phyloP scores from a whole-genome alignment of 208 protist genomes.

The Leishmania gerbilli region DNA sequence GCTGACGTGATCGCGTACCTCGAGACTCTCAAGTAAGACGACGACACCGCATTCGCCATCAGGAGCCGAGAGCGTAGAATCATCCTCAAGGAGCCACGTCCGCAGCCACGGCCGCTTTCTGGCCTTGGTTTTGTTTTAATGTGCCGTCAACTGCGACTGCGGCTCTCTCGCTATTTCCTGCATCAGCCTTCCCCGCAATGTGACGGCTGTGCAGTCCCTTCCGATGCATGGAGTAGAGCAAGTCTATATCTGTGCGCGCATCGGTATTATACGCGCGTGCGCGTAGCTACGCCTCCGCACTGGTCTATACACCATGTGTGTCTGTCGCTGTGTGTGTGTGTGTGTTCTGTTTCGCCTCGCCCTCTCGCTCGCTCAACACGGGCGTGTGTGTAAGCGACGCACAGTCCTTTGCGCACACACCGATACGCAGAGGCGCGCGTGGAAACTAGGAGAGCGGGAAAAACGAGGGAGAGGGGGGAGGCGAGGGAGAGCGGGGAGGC shows the following conservation, averaged over 20 bases:
- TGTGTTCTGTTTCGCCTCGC: neutral
- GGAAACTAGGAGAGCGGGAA: neutral
- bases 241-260: neutral
- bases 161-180: neutral
- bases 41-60: neutral
- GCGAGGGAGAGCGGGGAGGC: neutral
- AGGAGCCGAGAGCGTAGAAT: neutral
- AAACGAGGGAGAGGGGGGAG: neutral
- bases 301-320: neutral
- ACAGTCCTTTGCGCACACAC: neutral
- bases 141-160: neutral
- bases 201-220: neutral
- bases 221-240: neutral
- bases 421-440: neutral
- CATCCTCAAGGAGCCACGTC: neutral
- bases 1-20: slow-evolving; percentile 96
- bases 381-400: neutral
- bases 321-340: neutral
- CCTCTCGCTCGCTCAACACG: neutral
- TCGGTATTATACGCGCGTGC: neutral
- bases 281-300: neutral
- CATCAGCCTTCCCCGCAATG: neutral
- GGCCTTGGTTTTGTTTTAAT: neutral
- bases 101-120: neutral
- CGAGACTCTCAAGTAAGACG: slow-evolving; percentile 45